These are phyloP conservation scores for Claviceps humidiphila DNA, from an alignment of 2,329 filamentous ascomycete species.

Conservation along the genomic window DNA sequence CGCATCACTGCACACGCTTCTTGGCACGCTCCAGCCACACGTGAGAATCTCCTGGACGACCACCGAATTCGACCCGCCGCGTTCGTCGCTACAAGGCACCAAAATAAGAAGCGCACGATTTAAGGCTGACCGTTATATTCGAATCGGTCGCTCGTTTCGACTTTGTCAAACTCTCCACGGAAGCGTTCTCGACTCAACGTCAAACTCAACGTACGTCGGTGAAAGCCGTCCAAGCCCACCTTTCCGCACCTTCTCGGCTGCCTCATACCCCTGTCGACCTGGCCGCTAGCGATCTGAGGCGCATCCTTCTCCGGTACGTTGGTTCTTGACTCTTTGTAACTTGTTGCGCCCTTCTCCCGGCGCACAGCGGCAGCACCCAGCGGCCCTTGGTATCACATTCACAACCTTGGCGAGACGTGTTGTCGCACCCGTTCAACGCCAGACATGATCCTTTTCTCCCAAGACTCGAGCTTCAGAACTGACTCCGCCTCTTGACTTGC, in stretches of 20 bases:
- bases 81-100: too few relatives aligned
- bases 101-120: neutral
- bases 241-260: conserved; percentile 5
- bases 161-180: neutral
- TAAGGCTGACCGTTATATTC: neutral
- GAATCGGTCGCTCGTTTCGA: neutral
- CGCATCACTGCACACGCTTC: neutral
- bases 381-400: neutral
- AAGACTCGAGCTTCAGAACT: neutral
- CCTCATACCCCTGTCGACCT: conserved; percentile 11
- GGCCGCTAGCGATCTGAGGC: conserved; percentile 10
- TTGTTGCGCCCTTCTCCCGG: conserved; percentile 1
- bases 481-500: neutral
- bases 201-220: neutral
- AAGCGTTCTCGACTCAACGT: neutral
- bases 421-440: neutral
- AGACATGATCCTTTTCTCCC: neutral
- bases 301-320: conserved; percentile 6
- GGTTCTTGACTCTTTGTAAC: conserved; percentile 3
- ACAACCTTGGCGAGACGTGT: neutral
- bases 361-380: conserved; percentile 3
- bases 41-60: too few relatives aligned
- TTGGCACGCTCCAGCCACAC: conserved; percentile 7
- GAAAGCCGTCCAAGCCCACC: neutral
- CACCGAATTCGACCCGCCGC: too few relatives aligned